Base-by-base conservation (phyloP, 2,329 filamentous ascomycete genomes). In the Colletotrichum sp. region DNA sequence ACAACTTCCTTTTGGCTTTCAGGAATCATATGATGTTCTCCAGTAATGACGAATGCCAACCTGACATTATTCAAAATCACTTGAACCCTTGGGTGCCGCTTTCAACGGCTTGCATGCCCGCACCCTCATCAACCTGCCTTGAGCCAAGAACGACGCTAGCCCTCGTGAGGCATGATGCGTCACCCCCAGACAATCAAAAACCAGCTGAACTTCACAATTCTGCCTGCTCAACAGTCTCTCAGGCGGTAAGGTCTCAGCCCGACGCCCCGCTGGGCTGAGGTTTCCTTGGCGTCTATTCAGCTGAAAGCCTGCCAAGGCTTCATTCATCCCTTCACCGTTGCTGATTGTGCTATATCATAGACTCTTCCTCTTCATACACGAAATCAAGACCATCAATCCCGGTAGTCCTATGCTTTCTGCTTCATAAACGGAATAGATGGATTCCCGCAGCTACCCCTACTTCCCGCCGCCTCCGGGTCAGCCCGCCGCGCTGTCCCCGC, bases 391-490 rank as follows among this genome's bases (percentile, higher is more conserved):
- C 18, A 64, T 52, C 18, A 18, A 30, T 59, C 6, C 21, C 15
- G 5, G 8, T 15, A 34, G 13, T 34, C 6, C 6, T 34, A 34
- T 34, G 12, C 13, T 59, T 16, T 59, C 21, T 26, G 8, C 64
- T 49, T 18, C 69, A 6, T 39, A 44, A 10, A 30, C 26, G 28
- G n/a, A 7, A 21, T 3, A 52, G 10, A 52, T 52, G 44, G 44
- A 52, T 7, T 52, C 44, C n/a, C 44, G 44, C 44, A 62, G 52
- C 55, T 64, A 39, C 3, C 68, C 60, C 5, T 75, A 75, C 6
- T 75, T 72, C 18, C 72, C 72, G 8, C 72, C 69, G 18, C 69
- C 72, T 24, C 69, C 72, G 6, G 72, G 62, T 3, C 72, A 66
- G n/a, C 8, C 21, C 18, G 72, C 36, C 16, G 34, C 6, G 6